A percentile compares a stretch with the other conserved stretches of the same genome.
phyloP scores from a whole-genome alignment of 1,139 yeast genomes.

The Pichia sp. region DNA sequence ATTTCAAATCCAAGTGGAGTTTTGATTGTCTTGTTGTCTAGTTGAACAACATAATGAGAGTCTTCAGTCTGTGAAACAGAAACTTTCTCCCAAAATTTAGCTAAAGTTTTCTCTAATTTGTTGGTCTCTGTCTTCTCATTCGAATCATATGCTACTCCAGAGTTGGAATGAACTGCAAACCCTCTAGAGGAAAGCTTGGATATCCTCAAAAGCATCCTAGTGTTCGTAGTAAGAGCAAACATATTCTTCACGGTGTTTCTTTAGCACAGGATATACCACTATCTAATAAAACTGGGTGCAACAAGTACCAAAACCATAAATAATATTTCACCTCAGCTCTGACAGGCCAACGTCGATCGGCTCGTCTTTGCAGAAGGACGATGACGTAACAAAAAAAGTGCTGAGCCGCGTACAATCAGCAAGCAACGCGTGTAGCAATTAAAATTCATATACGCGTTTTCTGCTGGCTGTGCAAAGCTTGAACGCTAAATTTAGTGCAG shows the following conservation, averaged over 20 bases:
- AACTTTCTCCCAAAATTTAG: constrained; percentile 83
- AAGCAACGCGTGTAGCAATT: not conserved
- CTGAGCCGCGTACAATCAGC: not conserved
- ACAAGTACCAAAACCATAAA: not conserved
- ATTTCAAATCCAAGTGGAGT: constrained; percentile 79
- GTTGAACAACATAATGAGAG: constrained; percentile 36
- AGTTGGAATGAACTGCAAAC: constrained; percentile 8
- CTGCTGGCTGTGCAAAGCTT: too few species aligned
- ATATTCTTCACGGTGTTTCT: not conserved
- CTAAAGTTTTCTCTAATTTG: constrained; percentile 59
- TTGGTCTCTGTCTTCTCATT: constrained; percentile 59
- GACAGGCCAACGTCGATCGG: not conserved
- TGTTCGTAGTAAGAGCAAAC: not conserved
- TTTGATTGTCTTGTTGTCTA: constrained; percentile 70
- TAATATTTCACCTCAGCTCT: not conserved
- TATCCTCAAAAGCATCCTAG: not conserved
- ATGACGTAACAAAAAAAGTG: too few species aligned
- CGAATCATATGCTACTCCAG: constrained; percentile 35
- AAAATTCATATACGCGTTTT: not conserved
- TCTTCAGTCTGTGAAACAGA: constrained; percentile 31
- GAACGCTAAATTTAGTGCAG: too few species aligned
- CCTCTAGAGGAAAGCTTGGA: not conserved
- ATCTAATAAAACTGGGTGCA: not conserved
- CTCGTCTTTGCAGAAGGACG: too few species aligned
- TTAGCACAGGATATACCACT: not conserved